A percentile compares a stretch with the other conserved stretches of the same genome.
Conservation (phyloP, 202 grass and related monocot genomes). For the Saccharum hybrid region DNA sequence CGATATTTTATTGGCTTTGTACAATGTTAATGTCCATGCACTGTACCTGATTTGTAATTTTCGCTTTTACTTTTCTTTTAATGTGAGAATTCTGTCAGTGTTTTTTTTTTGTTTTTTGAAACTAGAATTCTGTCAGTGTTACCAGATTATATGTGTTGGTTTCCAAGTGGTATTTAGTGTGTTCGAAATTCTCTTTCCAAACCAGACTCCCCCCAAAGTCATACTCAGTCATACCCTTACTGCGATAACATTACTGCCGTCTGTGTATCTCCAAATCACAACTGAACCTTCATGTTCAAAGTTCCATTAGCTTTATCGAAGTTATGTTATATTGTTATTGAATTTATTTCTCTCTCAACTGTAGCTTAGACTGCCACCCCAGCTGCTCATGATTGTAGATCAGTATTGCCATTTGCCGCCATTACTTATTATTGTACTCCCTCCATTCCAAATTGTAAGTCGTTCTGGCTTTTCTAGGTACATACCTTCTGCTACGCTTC, state of each 20-base stretch:
- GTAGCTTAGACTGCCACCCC: background rate
- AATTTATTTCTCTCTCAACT: background rate
- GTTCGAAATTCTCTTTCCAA: background rate
- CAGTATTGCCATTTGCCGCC: constrained; percentile 7
- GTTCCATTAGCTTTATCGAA: background rate
- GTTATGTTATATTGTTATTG: background rate
- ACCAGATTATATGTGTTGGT: background rate
- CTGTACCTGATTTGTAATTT: background rate
- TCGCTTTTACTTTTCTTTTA: background rate
- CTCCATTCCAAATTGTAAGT: background rate
- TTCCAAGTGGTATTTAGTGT: background rate
- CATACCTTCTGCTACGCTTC: background rate
- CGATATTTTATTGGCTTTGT: background rate
- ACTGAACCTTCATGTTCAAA: background rate
- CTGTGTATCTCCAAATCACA: background rate
- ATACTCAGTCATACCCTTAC: too few species aligned
- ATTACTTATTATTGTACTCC: background rate
- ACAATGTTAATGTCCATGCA: background rate
- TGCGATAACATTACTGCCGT: background rate
- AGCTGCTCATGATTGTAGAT: background rate
- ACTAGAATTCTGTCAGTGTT: background rate
- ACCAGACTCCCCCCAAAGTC: background rate
- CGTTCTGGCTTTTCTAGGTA: background rate
- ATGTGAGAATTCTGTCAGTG: background rate
- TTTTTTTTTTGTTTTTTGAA: too few species aligned